Conservation (phyloP, 805 yeast species). For the Saccharomycopsis amapae region DNA sequence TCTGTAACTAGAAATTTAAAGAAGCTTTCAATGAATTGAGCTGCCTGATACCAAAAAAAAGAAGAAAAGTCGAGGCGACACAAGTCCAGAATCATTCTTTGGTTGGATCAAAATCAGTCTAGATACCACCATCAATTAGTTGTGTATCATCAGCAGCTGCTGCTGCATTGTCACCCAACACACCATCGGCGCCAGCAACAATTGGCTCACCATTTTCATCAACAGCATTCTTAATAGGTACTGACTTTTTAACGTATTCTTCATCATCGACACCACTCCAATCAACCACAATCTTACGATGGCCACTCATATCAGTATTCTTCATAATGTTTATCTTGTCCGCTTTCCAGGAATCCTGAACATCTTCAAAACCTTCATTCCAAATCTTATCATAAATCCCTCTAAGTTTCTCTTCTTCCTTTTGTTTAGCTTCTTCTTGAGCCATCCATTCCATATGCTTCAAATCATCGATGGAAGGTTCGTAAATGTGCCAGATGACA, state of each 20-base stretch:
- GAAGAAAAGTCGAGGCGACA: too few relatives aligned
- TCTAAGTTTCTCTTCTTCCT: constrained; percentile 55
- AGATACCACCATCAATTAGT: neutral
- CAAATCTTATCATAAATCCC: constrained; percentile 65
- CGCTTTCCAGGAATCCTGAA: constrained; percentile 60
- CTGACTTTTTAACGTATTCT: neutral
- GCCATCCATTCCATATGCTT: constrained; percentile 88
- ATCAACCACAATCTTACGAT: constrained; percentile 49
- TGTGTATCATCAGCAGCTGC: neutral
- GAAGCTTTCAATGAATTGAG: too few relatives aligned
- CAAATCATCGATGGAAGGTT: constrained; percentile 89
- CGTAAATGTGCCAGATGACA: constrained; percentile 94
- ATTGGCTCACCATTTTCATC: neutral
- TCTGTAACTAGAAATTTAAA: too few relatives aligned
- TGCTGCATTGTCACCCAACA: neutral
- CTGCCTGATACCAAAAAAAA: too few relatives aligned
- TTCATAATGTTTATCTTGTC: constrained; percentile 68
- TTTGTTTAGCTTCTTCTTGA: constrained; percentile 60
- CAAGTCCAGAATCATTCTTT: constrained; percentile 8
- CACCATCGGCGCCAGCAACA: neutral
- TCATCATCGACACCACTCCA: constrained; percentile 39
- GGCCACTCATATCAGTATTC: constrained; percentile 58
- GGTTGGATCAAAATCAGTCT: constrained; percentile 12
- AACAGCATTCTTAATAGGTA: neutral
- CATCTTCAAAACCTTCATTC: constrained; percentile 73